These are phyloP conservation scores for Zygoascus biomembranicola DNA, from an alignment of 805 yeast genomes.

Conservation along the genomic window DNA sequence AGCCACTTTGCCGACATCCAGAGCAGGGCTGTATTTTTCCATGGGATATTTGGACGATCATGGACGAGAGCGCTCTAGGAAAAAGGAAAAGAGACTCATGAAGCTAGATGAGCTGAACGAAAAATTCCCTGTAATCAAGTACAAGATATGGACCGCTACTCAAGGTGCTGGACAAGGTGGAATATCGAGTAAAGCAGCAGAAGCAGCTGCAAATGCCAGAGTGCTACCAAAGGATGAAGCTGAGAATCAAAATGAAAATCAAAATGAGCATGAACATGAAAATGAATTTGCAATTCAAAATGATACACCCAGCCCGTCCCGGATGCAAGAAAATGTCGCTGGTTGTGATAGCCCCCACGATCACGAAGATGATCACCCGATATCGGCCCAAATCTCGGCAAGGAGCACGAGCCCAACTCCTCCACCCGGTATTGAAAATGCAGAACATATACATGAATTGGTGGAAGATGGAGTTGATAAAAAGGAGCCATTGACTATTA, in stretches of 20 bases:
- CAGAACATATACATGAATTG: neutral
- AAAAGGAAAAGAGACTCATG: conserved; percentile 21
- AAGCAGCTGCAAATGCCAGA: conserved; percentile 1
- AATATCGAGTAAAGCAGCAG: conserved; percentile 7
- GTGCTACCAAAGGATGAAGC: neutral
- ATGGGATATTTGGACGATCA: conserved; percentile 11
- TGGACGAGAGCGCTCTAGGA: conserved; percentile 12
- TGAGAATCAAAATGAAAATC: neutral
- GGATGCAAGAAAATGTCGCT: neutral
- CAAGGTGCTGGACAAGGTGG: conserved; percentile 20
- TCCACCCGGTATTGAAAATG: neutral
- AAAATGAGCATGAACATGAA: neutral
- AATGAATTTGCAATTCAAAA: neutral
- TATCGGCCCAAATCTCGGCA: neutral
- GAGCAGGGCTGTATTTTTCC: conserved; percentile 2
- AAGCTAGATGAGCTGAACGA: conserved; percentile 23
- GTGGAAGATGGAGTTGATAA: conserved; percentile 4
- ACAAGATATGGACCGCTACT: conserved; percentile 21
- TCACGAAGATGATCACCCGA: too few relatives aligned
- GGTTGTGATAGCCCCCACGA: neutral
- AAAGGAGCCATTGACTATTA: neutral
- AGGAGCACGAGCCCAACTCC: neutral
- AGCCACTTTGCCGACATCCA: neutral
- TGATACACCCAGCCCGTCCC: neutral
- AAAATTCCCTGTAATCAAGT: conserved; percentile 25